These are phyloP conservation scores for Alternaria infectoria DNA, from an alignment of 2,329 filamentous ascomycete genomes.

Conservation along the genomic window DNA sequence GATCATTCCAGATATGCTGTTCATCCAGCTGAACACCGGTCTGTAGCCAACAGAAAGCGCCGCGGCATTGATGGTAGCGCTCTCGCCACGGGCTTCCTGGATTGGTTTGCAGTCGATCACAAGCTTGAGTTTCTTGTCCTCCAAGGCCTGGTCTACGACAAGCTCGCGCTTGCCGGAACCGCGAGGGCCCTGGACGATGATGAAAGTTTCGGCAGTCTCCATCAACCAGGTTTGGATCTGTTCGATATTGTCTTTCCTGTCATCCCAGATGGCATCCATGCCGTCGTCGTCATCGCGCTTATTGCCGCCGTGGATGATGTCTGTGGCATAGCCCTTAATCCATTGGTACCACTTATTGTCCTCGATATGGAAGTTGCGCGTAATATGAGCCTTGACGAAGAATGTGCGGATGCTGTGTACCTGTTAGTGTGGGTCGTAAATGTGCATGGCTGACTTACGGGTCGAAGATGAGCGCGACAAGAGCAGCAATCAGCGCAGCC, in stretches of 20 bases:
- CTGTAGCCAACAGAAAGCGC: slow-evolving; percentile 86
- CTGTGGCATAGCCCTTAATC: slow-evolving; percentile 76
- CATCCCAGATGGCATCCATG: slow-evolving; percentile 84
- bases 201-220: slow-evolving; percentile 89
- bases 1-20: slow-evolving; percentile 88
- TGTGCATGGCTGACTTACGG: slow-evolving; percentile 55
- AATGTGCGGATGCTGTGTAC: slow-evolving; percentile 74
- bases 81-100: slow-evolving; percentile 87
- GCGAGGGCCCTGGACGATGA: slow-evolving; percentile 89
- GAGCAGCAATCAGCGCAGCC: slow-evolving; percentile 81
- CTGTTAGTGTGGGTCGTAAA: slow-evolving; percentile 8
- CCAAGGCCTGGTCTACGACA: slow-evolving; percentile 81
- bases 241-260: slow-evolving; percentile 80
- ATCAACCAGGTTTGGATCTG: slow-evolving; percentile 84
- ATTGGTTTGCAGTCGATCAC: slow-evolving; percentile 93
- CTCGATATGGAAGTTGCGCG: slow-evolving; percentile 74
- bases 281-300: slow-evolving; percentile 69
- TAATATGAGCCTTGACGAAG: slow-evolving; percentile 88
- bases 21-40: slow-evolving; percentile 95
- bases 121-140: slow-evolving; percentile 76
- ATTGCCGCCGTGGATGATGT: slow-evolving; percentile 66
- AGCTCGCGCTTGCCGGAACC: slow-evolving; percentile 91
- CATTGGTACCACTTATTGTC: slow-evolving; percentile 78
- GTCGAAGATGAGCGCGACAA: slow-evolving; percentile 83
- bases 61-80: slow-evolving; percentile 80